Percentiles rank a stretch among this genome's conserved stretches.
phyloP scores from a whole-genome alignment of 768 basidiomycete genomes.

The Pleurotus platypus region DNA sequence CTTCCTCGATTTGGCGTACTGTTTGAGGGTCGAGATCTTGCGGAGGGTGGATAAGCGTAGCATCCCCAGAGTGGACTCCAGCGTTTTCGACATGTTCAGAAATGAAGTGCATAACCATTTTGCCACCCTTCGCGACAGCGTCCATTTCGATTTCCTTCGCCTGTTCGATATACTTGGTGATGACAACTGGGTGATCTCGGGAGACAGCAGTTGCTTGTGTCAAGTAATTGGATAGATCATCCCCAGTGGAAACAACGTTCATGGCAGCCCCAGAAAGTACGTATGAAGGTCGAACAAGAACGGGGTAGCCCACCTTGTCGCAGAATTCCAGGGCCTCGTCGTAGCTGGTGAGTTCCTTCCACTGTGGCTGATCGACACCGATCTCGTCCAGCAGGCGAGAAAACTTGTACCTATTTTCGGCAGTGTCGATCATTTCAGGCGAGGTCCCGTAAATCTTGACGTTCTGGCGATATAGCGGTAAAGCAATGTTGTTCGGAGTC shows the following conservation, averaged over 20 bases:
- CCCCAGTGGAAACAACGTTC: constrained; percentile 95
- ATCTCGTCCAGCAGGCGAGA: constrained; percentile 96
- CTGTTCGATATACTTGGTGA: constrained; percentile 98
- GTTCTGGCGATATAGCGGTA: constrained; percentile 93
- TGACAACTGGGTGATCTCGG: constrained; percentile 94
- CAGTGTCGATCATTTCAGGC: constrained; percentile 99
- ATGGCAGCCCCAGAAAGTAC: constrained; percentile 99
- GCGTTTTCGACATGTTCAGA: constrained; percentile 99
- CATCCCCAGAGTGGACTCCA: constrained; percentile 98
- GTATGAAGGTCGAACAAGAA: constrained; percentile 95
- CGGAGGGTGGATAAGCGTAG: constrained; percentile 95
- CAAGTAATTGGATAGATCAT: constrained; percentile 90
- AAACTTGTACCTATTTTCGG: constrained; percentile 99
- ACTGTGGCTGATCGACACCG: constrained; percentile 95
- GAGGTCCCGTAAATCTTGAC: constrained; percentile 99
- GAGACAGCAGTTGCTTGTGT: constrained; percentile 96
- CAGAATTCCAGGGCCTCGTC: constrained; percentile 89
- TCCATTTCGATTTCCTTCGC: constrained; percentile 99
- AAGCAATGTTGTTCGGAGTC: constrained; percentile 97
- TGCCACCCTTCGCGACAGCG: constrained; percentile 93
- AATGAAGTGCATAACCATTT: constrained; percentile 99
- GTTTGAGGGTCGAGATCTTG: constrained; percentile 98
- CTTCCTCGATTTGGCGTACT: constrained; percentile 93
- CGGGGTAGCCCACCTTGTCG: constrained; percentile 89
- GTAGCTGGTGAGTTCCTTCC: constrained; percentile 95